phyloP scores from a whole-genome alignment of 1,284 basidiomycete genomes.

The Fomitopsis schrenkii region DNA sequence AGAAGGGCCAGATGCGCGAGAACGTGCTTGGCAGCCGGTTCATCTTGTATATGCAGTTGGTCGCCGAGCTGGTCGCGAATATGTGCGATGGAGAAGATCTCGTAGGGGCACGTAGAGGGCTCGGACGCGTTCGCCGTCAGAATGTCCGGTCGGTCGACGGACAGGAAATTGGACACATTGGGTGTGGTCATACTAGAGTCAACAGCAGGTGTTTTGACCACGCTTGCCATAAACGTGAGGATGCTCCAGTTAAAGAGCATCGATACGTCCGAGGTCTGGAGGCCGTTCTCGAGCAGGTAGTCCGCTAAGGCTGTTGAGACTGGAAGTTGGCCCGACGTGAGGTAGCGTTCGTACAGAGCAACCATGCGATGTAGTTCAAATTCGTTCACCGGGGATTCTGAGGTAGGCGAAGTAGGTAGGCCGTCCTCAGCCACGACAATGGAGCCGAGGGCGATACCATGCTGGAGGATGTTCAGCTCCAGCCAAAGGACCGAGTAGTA shows the following conservation, averaged over 20 bases:
- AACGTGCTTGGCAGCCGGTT: slow-evolving; percentile 47
- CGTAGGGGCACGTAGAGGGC: slow-evolving; percentile 45
- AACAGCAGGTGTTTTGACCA: slow-evolving; percentile 45
- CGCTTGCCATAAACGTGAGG: slow-evolving; percentile 55
- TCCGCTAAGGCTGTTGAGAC: slow-evolving; percentile 47
- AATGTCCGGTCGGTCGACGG: slow-evolving; percentile 27
- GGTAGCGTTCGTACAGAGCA: slow-evolving; percentile 45
- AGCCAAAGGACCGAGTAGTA: slow-evolving; percentile 55
- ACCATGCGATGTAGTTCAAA: slow-evolving; percentile 60
- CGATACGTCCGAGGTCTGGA: slow-evolving; percentile 35
- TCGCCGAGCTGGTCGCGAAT: slow-evolving; percentile 59
- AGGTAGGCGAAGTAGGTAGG: slow-evolving; percentile 23
- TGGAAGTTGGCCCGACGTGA: slow-evolving; percentile 37
- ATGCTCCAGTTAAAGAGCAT: slow-evolving; percentile 67
- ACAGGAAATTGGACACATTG: slow-evolving; percentile 42
- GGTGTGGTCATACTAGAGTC: slow-evolving; percentile 17
- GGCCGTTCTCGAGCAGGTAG: slow-evolving; percentile 45
- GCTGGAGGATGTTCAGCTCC: slow-evolving; percentile 62
- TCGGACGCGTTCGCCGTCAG: slow-evolving; percentile 12
- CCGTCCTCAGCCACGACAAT: slow-evolving; percentile 41
- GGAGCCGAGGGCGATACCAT: slow-evolving; percentile 63
- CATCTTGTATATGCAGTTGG: slow-evolving; percentile 53
- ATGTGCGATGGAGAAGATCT: slow-evolving; percentile 53
- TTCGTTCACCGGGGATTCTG: slow-evolving; percentile 35
- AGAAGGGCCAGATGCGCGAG: slow-evolving; percentile 57